Percentiles rank a stretch among this genome's conserved stretches.
Conservation (phyloP, 2,329 filamentous ascomycete genomes). For the Mariannaea elegans region DNA sequence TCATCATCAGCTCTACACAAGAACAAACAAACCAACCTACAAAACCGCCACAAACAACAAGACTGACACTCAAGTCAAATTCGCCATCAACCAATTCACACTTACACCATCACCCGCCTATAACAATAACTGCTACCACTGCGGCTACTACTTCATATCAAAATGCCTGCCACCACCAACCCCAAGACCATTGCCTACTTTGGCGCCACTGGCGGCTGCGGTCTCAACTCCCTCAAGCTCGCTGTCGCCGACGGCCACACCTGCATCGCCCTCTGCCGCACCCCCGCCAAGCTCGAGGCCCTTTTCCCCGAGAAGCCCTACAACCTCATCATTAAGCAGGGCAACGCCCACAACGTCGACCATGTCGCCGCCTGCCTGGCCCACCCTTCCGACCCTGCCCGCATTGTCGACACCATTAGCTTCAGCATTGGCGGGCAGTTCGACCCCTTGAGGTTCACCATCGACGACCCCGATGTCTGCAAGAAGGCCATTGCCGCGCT, state of each 20-base stretch:
- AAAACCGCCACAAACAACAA: too few relatives aligned
- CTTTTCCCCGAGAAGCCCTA: conserved; percentile 41
- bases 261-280: conserved; percentile 53
- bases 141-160: neutral
- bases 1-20: too few relatives aligned
- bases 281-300: conserved; percentile 49
- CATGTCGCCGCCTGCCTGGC: conserved; percentile 46
- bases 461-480: conserved; percentile 53
- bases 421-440: conserved; percentile 50
- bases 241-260: conserved; percentile 48
- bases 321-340: conserved; percentile 48
- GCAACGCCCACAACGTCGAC: conserved; percentile 48
- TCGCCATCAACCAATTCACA: neutral
- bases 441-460: conserved; percentile 35
- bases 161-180: neutral
- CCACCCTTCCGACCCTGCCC: conserved; percentile 34
- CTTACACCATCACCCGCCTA: neutral
- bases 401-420: conserved; percentile 50
- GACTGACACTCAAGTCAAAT: too few relatives aligned
- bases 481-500: conserved; percentile 48
- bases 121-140: neutral
- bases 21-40: too few relatives aligned
- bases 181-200: conserved; percentile 45
- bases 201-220: conserved; percentile 54
- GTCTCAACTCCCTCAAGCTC: conserved; percentile 48